phyloP scores from a whole-genome alignment of 192 early-diverging fungal species.

The Coemansia sp. region DNA sequence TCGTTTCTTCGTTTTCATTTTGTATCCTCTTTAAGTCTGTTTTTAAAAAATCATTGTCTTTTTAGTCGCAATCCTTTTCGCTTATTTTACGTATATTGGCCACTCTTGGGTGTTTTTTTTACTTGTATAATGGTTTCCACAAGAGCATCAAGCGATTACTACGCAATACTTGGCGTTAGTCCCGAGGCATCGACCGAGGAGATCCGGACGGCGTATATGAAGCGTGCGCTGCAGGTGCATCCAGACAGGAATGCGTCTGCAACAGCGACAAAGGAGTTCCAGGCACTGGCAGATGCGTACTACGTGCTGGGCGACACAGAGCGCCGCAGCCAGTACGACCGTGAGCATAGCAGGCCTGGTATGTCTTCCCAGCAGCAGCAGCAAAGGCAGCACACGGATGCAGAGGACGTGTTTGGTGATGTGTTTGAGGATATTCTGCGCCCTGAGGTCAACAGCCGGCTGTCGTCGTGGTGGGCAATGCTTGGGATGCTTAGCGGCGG shows the following conservation, averaged over 20 bases:
- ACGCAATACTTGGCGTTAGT: conserved; percentile 62
- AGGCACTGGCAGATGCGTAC: conserved; percentile 78
- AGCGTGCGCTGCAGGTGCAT: conserved; percentile 66
- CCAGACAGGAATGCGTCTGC: conserved; percentile 66
- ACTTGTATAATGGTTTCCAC: background rate
- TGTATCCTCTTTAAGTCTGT: background rate
- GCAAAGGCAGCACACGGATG: conserved; percentile 48
- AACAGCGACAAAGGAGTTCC: conserved; percentile 65
- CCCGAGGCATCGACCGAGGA: conserved; percentile 63
- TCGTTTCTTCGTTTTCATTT: background rate
- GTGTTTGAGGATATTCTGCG: conserved; percentile 84
- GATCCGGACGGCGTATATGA: conserved; percentile 81
- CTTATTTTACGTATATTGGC: background rate
- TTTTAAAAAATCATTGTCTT: background rate
- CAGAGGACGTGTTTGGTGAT: conserved; percentile 68
- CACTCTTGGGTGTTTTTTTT: background rate
- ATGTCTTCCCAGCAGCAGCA: background rate
- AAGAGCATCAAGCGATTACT: conserved; percentile 57
- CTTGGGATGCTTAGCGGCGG: conserved; percentile 66
- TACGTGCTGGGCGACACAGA: conserved; percentile 63
- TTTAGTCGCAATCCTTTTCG: conserved; percentile 4
- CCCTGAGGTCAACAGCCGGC: conserved; percentile 59
- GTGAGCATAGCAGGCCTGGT: conserved; percentile 1
- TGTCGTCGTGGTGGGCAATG: conserved; percentile 58
- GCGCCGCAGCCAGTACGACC: conserved; percentile 60